phyloP scores from a whole-genome alignment of 139 green algal species.

The Diplosphaera chodatii region DNA sequence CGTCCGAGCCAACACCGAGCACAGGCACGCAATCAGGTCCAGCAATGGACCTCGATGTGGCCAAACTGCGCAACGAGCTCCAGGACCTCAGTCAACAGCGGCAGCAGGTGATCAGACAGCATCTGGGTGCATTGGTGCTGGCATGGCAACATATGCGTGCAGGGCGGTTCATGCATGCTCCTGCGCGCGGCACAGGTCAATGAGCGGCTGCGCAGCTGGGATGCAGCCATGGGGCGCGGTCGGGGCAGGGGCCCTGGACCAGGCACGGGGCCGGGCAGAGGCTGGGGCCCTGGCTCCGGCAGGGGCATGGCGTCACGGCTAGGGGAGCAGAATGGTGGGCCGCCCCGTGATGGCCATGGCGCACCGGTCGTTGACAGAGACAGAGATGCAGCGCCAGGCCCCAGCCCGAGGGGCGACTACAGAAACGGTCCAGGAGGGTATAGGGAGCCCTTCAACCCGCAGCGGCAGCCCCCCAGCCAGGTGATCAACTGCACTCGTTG shows the following conservation, averaged over 20 bases:
- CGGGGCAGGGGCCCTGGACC: neutral
- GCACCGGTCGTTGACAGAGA: no score
- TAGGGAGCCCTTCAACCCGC: neutral
- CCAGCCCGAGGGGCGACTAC: neutral
- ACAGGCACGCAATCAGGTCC: neutral
- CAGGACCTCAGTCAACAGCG: constrained; percentile 13
- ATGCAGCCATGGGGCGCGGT: neutral
- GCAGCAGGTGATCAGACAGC: constrained; percentile 8
- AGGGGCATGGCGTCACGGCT: neutral
- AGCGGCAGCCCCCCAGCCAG: no score
- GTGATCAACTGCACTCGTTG: no score
- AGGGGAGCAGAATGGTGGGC: neutral
- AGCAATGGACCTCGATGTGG: constrained; percentile 7
- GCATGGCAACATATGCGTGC: no score
- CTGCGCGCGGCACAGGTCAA: no score
- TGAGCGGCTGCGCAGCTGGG: constrained; percentile 4
- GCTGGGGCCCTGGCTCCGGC: neutral
- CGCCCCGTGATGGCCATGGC: neutral
- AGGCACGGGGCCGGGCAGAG: no score
- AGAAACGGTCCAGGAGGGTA: neutral
- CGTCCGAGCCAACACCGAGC: no score
- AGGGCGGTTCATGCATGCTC: no score
- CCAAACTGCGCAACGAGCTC: constrained; percentile 13
- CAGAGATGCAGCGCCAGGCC: no score
- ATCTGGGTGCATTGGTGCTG: no score